Evolutionary conservation across 306 rosid species (phyloP), one percentile per base, ranked within the genome.

Genomic region (Castanea crenata): DNA sequence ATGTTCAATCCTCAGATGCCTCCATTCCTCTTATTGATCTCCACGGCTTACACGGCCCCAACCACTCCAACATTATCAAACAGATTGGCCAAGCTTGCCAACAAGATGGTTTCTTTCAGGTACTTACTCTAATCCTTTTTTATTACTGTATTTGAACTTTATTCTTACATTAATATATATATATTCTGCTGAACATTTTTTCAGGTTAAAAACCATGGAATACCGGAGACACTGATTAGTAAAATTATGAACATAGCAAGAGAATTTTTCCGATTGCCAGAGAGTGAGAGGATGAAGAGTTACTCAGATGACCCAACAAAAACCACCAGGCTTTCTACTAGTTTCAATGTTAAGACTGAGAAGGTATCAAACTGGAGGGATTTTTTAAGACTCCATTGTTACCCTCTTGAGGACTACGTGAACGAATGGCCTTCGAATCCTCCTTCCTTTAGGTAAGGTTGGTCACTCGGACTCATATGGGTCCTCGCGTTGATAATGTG

Each of bases 351-450:
- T 13, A 81, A 75, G 71, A 88, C 88, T 3, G 89, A 88, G 55
- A 83, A 83, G 19, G 69, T 86, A 0, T 73, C 89, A 1, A 88
- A 81, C 77, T 88, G 89, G 89, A 83, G 91, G 52, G 91, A 88
- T 84, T 88, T 85, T 58, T 77, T 88, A 13, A 78, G 91, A 67
- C 74, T 88, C 70, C 76, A 86, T 19, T 88, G 91, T 76, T 77
- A 83, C 83, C 89, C 89, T 62, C 78, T 88, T 8, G 55, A 88
- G 44, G 74, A 81, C 25, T 81, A 73, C 27, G 81, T 83, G 55
- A 58, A 83, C 31, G 89, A 83, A 46, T 88, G 91, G 91, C 91
- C 91, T 1, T 63, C 80, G 5, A 86, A 86, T 55, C 91, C 89
- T 18, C 83, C 89, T 0, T 76, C 83, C 2, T 88, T 88, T 54